Base-by-base conservation (phyloP, 176 grass and related monocot species). In the Elymus sibiricus region DNA sequence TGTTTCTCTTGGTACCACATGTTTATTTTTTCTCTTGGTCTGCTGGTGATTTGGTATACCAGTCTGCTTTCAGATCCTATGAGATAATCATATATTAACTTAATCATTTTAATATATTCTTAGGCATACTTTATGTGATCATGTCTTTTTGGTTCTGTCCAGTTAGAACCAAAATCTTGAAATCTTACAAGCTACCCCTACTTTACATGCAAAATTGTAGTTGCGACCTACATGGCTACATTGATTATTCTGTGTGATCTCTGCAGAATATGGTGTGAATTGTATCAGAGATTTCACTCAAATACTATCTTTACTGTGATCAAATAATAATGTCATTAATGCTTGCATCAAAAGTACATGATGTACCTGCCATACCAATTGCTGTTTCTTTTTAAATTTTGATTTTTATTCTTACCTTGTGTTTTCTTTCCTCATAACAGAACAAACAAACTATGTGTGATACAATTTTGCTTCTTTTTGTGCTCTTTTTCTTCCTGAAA, bases 151-250 rank as follows among this genome's bases (percentile, higher is more conserved):
- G 5, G 55, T 83, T 39, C 26, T 79, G 32, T 74, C 59, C 19
- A 32, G 73, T 81, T 74, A 9, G 66, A 71, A 84, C 17, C 65
- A 75, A 25, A 86, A 74, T 37, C 40, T 64, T 31, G 5, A 43
- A 79, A 84, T 74, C 35, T 67, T 64, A 9, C 58, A 19, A 14
- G 6, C 14, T 43, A 12, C 43, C 26, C 79, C 21, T 80, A 84
- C 58, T 68, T 6, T 0, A 2, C 21, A 80, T 67, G 7, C 11
- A 27, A 70, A 73, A 64, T 24, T 13, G 15, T 62, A 63, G 38
- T 10, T 73, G 22, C 11, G 5, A 67, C 79, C 29, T 67, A 34
- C 27, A 81, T 81, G 67, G 25, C 61, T 22, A 67, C 28, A 19
- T 83, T 80, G 6, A 16, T 44, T 25, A 24, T 42, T 24, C 1